Conservation (phyloP, 2,329 filamentous ascomycete species). For the Sporothrix euskadiensis region DNA sequence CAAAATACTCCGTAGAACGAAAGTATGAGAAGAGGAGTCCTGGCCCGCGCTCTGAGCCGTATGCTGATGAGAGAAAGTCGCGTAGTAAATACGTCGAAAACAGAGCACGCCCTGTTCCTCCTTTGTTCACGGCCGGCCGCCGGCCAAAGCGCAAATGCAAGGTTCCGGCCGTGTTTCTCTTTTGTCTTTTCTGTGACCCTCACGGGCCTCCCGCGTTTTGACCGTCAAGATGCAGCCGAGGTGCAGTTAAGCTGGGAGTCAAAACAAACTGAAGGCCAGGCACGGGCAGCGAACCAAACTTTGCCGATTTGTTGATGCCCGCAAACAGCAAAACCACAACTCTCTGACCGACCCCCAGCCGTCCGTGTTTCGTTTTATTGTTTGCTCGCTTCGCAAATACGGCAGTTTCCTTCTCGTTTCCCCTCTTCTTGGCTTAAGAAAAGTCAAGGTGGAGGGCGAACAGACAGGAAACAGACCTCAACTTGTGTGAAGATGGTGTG, state of each 20-base stretch:
- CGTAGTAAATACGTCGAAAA: too few species aligned
- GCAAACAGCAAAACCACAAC: background rate
- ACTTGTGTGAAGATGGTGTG: background rate
- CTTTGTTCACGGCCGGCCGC: background rate
- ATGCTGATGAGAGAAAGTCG: background rate
- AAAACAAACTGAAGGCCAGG: background rate
- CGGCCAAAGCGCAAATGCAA: constrained; percentile 2
- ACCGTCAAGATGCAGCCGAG: background rate
- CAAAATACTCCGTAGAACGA: background rate
- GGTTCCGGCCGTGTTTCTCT: background rate
- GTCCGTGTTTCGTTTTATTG: background rate
- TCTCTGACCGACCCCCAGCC: background rate
- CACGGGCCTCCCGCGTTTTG: background rate
- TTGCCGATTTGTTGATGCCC: background rate
- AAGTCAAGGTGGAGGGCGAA: background rate
- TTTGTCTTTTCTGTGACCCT: background rate
- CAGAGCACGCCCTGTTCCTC: background rate
- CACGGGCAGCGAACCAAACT: constrained; percentile 1
- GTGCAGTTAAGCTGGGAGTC: background rate
- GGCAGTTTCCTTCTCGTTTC: background rate
- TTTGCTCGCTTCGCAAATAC: background rate
- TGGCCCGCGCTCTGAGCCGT: background rate
- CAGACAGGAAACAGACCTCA: background rate
- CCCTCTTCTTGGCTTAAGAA: background rate
- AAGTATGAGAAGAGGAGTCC: background rate